Base-by-base conservation (phyloP, 306 rosid species). In the Vachellia collinsii region DNA sequence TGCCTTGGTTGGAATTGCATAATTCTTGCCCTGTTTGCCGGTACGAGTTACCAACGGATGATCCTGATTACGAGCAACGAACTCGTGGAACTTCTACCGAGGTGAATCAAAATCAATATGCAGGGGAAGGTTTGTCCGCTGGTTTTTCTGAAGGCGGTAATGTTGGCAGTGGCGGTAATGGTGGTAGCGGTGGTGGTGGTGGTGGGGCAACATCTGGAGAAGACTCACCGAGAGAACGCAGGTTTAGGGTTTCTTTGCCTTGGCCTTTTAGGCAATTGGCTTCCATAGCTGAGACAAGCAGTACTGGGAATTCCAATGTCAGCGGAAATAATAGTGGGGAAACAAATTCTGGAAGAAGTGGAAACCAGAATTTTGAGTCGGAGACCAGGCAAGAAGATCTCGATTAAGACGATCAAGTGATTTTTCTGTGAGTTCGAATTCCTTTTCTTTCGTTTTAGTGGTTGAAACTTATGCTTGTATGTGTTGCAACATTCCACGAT, bases 321-420 rank as follows among this genome's bases (percentile, higher is more conserved):
- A 80, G 71, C 25, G 89, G 83, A 61, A 87, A 82, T 79, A 82
- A 72, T 70, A 85, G 87, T 36, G 97, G 78, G 53, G 84, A 88
- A 74, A 79, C 88, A 38, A 89, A 88, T 84, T 63, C 94, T 5
- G 97, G 80, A 48, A 87, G 82, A 59, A 81, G 94, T 78, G 97
- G 94, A 50, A 85, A 83, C 78, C 96, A 46, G 83, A 89, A 86
- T 87, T 82, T 90, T 77, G 90, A 85, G 78, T 78, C 97, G 3
- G 98, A 89, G 85, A 92, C 98, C 50, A 87, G 97, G 84, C 93
- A 90, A 71, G 99, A 96, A 87, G 99, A 93, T 89, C 97, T 93
- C 65, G 97, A 96, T 75, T 96, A 79, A 93, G 84, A 77, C 54
- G 22, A 51, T 22, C 69, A 72, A 88, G 73, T 86, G 85, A 75